Base-by-base conservation (phyloP, 2,329 filamentous ascomycete species). In the Rutstroemia sp. region DNA sequence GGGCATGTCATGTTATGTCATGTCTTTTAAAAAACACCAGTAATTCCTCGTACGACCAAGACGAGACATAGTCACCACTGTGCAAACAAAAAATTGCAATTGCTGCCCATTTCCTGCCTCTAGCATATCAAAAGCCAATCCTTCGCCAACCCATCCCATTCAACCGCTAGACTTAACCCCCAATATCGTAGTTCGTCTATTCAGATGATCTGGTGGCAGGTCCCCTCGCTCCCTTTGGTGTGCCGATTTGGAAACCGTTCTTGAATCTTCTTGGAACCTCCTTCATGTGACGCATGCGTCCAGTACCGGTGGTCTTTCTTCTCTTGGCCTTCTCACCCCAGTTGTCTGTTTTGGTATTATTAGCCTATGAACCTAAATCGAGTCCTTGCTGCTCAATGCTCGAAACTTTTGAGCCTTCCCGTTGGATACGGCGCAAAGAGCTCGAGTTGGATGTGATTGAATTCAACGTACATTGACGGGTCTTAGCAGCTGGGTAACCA, bases 281-380 rank as follows among this genome's bases (percentile, higher is more conserved):
- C 84, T 95, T 95, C 75, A 99, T 84, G 81, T 92, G 90, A 75
- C 90, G 86, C 87, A 92, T 94, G 78, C 94, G 90, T 77, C 94
- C 94, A 73, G 90, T 92, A 72, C 94, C 94, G 75, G 89, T 92
- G 74, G 92, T 96, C 92, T 96, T 97, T 88, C 94, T 95, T 78
- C 94, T 85, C 90, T 97, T 97, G 72, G 92, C 92, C 89, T 99
- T 99, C 86, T 97, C 92, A 77, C 89, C 85, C 94, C 94, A 99
- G 89, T 99, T 96, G 87, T 87, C 92, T 97, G 74, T 74, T 82
- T 76, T 70, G 81, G 82, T 12, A 34, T 34, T 12, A 70, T 82
- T 82, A 71, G 86, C 85, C 81, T 85, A 34, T 34, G 10, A 34
- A 34, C 9, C 12, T 34, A 3, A 34, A 34, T 12, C 10, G 4